A percentile compares a stretch with the other conserved stretches of the same genome.
phyloP scores from a whole-genome alignment of 768 basidiomycete genomes.

The Boletus rubroflammeus region DNA sequence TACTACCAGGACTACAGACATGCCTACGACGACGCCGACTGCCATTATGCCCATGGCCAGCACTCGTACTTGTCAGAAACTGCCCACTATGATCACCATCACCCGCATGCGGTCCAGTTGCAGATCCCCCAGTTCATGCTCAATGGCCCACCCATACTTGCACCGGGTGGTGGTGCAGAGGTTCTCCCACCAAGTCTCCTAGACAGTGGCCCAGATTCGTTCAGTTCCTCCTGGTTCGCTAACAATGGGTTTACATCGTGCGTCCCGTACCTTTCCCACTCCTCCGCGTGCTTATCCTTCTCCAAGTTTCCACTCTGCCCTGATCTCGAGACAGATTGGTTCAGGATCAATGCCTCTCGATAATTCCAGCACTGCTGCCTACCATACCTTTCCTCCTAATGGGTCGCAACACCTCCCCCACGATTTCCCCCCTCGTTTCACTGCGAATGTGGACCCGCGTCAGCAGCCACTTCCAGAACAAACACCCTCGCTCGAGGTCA shows the following conservation, averaged over 20 bases:
- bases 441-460: not conserved
- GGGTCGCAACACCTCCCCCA: not conserved
- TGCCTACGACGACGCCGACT: conserved; percentile 10
- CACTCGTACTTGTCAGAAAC: conserved; percentile 1
- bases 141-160: conserved; percentile 54
- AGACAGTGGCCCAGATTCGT: conserved; percentile 19
- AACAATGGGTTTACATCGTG: conserved; percentile 42
- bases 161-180: conserved; percentile 72
- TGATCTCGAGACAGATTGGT: conserved; percentile 15
- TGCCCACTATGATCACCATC: conserved; percentile 1
- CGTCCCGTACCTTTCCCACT: not conserved
- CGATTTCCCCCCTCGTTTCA: not conserved
- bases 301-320: conserved; percentile 22
- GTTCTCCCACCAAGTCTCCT: conserved; percentile 51
- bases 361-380: not conserved
- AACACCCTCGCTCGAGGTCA: not conserved
- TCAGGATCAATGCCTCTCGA: not conserved
- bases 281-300: conserved; percentile 10
- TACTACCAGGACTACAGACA: conserved; percentile 13
- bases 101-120: conserved; percentile 39
- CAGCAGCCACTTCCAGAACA: conserved; percentile 7
- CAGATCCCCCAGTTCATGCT: conserved; percentile 68
- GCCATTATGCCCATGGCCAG: conserved; percentile 5
- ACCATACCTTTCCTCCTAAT: not conserved
- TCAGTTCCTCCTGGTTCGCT: conserved; percentile 47